These are phyloP conservation scores for Lignosus rhinocerotis DNA, from an alignment of 1,284 basidiomycete genomes.

Conservation along the genomic window DNA sequence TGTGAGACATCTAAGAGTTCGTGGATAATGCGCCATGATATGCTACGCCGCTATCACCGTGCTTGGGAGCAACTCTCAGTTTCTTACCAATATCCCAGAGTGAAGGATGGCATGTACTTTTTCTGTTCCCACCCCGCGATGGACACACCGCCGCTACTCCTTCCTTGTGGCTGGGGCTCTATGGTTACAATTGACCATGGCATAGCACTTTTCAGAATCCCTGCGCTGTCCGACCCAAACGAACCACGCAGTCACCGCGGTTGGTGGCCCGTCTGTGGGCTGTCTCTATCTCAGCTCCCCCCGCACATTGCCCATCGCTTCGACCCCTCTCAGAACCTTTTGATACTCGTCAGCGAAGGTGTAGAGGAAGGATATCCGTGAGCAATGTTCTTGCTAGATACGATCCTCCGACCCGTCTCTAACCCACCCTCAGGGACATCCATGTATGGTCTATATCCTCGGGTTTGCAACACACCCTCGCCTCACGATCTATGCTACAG, in stretches of 20 bases:
- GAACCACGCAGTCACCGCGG: background rate
- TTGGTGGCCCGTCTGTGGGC: background rate
- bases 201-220: background rate
- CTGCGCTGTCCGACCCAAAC: background rate
- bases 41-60: background rate
- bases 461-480: background rate
- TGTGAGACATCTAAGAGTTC: background rate
- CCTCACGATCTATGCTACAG: background rate
- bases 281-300: background rate
- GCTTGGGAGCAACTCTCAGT: background rate
- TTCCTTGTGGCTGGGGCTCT: background rate
- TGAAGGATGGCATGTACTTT: background rate
- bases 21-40: background rate
- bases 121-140: background rate
- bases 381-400: background rate
- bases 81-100: background rate
- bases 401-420: background rate
- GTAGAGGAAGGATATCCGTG: background rate
- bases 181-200: background rate
- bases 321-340: slow-evolving; percentile 5
- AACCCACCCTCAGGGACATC: background rate
- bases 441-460: background rate
- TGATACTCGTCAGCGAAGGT: background rate
- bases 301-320: background rate
- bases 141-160: background rate